Evolutionary conservation across 768 basidiomycete genomes (phyloP).

Genomic region (Terana coerulea): DNA sequence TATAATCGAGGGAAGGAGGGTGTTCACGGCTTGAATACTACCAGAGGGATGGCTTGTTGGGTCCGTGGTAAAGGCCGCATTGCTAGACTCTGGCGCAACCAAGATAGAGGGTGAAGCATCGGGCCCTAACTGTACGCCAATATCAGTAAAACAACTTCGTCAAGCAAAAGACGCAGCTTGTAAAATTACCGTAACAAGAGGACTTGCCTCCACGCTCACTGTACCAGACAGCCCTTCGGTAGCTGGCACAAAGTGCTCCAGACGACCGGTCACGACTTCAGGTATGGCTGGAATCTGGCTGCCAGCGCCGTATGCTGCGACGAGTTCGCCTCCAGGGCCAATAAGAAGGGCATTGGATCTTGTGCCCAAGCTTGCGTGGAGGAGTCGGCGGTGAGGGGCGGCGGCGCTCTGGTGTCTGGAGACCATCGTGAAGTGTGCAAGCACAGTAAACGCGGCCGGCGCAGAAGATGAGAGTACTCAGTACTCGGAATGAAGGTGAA

Average conservation of each 20-base stretch:
- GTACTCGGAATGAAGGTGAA: neutral
- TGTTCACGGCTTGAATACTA: neutral
- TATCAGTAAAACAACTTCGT: no score
- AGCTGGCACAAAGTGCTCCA: no score
- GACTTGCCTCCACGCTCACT: neutral
- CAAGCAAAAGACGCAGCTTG: no score
- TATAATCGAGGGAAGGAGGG: neutral
- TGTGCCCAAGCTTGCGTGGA: neutral
- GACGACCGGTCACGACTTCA: neutral
- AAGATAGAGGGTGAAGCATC: no score
- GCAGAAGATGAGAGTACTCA: neutral
- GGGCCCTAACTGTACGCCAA: no score
- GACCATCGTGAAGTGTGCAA: neutral
- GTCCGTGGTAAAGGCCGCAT: no score
- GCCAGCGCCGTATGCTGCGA: slow-evolving; percentile 6
- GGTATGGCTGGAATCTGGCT: slow-evolving; percentile 6
- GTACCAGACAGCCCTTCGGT: neutral
- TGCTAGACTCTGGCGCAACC: no score
- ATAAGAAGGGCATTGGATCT: slow-evolving; percentile 6
- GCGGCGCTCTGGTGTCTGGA: neutral
- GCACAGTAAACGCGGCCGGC: neutral
- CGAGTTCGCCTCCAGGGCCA: slow-evolving; percentile 9
- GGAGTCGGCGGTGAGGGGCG: neutral
- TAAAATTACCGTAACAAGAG: neutral
- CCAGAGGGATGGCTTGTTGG: no score